Conservation (phyloP, 2,329 filamentous ascomycete genomes). For the Orbilia oligospora region DNA sequence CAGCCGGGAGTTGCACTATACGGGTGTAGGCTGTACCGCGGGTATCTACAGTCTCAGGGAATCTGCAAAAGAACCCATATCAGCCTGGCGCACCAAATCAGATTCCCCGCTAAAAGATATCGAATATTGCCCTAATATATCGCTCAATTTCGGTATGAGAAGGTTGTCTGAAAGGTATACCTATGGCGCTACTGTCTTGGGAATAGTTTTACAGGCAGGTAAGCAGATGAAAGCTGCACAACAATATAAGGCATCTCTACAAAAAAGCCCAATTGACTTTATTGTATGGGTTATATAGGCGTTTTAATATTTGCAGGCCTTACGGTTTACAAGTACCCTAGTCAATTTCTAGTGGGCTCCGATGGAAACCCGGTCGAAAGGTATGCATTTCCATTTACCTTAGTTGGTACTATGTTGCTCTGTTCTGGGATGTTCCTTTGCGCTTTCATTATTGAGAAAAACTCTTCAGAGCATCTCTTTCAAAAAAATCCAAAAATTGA, state of each 20-base stretch:
- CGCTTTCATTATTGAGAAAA: constrained; percentile 52
- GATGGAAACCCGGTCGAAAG: background rate
- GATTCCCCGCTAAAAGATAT: too few species aligned
- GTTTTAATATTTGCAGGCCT: constrained; percentile 55
- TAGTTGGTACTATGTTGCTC: constrained; percentile 45
- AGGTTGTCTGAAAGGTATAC: background rate
- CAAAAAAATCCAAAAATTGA: background rate
- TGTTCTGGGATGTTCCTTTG: constrained; percentile 60
- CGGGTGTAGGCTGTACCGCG: too few species aligned
- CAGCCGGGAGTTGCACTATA: too few species aligned
- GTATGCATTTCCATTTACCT: constrained; percentile 52
- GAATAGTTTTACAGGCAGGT: constrained; percentile 50
- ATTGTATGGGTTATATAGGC: background rate
- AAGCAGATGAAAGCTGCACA: too few species aligned
- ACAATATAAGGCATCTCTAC: background rate
- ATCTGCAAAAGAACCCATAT: background rate
- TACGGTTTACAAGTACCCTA: constrained; percentile 6
- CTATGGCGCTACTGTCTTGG: constrained; percentile 32
- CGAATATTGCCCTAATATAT: constrained; percentile 40
- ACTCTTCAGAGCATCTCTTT: constrained; percentile 19
- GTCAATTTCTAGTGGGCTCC: background rate
- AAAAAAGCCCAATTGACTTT: background rate
- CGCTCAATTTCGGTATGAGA: constrained; percentile 58
- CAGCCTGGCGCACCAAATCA: too few species aligned
- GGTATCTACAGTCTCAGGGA: too few species aligned